These are phyloP conservation scores for Schrenkiella parvula DNA, from an alignment of 345 rosid species.

Conservation along the genomic window DNA sequence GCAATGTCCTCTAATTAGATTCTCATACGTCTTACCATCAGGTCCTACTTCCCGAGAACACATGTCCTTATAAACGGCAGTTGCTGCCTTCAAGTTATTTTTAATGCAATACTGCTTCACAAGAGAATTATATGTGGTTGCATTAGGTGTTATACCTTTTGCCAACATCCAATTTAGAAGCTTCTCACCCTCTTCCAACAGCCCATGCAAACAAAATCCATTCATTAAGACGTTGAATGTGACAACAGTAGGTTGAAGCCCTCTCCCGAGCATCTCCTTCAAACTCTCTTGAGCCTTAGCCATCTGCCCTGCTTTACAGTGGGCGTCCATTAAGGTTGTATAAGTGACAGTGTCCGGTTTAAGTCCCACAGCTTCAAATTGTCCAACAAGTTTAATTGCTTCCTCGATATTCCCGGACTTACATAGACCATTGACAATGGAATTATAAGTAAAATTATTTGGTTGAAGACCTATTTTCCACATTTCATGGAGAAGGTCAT, in stretches of 20 bases:
- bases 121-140: conserved; percentile 72
- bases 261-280: conserved; percentile 67
- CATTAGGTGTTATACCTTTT: conserved; percentile 73
- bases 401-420: conserved; percentile 61
- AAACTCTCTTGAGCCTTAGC: conserved; percentile 59
- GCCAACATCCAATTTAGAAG: conserved; percentile 83
- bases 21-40: conserved; percentile 75
- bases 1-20: conserved; percentile 78
- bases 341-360: conserved; percentile 67
- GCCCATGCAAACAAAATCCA: conserved; percentile 79
- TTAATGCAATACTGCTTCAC: conserved; percentile 69
- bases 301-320: conserved; percentile 73
- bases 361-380: conserved; percentile 58
- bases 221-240: conserved; percentile 90
- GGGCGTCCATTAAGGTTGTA: conserved; percentile 81
- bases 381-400: conserved; percentile 71
- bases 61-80: conserved; percentile 57
- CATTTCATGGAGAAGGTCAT: conserved; percentile 89
- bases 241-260: conserved; percentile 67
- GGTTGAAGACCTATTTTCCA: conserved; percentile 65
- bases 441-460: conserved; percentile 70
- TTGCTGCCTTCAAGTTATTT: conserved; percentile 49
- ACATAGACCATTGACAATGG: conserved; percentile 78
- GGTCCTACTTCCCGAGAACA: conserved; percentile 55
- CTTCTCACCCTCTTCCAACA: conserved; percentile 75